Base-by-base conservation (phyloP, 2,329 filamentous ascomycete species). In the Xylaria sp. region DNA sequence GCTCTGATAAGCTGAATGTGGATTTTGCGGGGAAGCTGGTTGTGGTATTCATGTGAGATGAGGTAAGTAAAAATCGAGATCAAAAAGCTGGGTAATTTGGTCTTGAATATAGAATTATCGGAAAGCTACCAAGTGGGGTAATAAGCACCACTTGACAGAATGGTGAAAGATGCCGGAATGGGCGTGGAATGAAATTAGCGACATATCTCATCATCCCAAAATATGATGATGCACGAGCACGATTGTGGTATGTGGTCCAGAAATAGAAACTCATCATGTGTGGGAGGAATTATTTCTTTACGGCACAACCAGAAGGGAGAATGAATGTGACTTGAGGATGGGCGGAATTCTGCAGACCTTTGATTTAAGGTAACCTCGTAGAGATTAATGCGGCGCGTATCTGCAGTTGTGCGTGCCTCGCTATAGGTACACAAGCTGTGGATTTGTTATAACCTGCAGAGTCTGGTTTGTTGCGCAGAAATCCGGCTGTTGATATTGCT, bases 1-100 rank as follows among this genome's bases (percentile, higher is more conserved):
- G 75, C 72, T 76, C 69, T 76, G 75, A 75, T 76, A 73, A 75
- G 72, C 69, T 72, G 42, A n/a, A 47, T 61, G 51, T 67, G 69
- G 66, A 61, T 69, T 69, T 69, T 71, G 73, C 71, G 74, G 73
- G 74, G 73, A 73, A 74, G 69, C 61, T 66, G 66, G 67, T 57
- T 69, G 65, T 60, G 66, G 57, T 54, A 66, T 67, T 68, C 63
- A 72, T 70, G 72, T 73, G 71, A 68, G 63, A 68, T 68, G 67
- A 70, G 60, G 66, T 66, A 67, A 69, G 55, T 25, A 56, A 33
- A 54, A 36, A 51, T 42, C 27, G 55, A 61, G 17, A n/a, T 44
- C 44, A 22, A 56, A 63, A 66, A 49, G 61, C 57, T 47, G 36
- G 29, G 61, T 44, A 50, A 47, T 49, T 29, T 29, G 27, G 61